Base-by-base conservation (phyloP, 169 alveolate species). In the Eimeria acervulina region DNA sequence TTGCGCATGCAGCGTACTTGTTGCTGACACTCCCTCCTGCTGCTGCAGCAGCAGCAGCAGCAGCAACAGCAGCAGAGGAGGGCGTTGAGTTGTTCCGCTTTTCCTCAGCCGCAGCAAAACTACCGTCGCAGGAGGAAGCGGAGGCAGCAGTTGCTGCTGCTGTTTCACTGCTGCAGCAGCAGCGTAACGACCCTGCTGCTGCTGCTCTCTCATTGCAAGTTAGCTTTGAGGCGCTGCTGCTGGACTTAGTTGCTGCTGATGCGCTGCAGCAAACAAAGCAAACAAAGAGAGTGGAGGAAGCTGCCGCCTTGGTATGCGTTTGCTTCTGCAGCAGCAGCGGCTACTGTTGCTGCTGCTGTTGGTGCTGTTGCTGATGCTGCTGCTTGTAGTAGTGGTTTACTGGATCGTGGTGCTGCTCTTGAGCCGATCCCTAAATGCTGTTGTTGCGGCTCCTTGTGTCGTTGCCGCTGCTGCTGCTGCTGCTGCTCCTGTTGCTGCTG, bases 61-160 rank as follows among this genome's bases (percentile, higher is more conserved):
- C 84, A 72, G 84, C 84, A 72, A 44, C 84, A 36, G 84, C 51
- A 28, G 52, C 51, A 33, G 52, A 72, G 38, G 0, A 72, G 38
- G 28, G 52, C 10, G 28, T 31, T 72, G 6, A 72, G 15, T 40
- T 40, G 10, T 72, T 72, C 51, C 84, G 84, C n/a, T 72, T 72
- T 19, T 72, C 84, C 47, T 40, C 38, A 44, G 7, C 84, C 7
- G 17, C 84, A 15, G 10, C 84, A 63, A 23, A 13, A 31, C 51
- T 23, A 21, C 84, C 84, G 26, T 72, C 84, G 42, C 84, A 72
- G 47, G 12, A 2, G 51, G 84, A 72, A 72, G 84, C 84, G 19
- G 84, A 72, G 19, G 51, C 84, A 36, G 84, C 84, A 72, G 84
- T 72, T 72, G 42, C 84, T 3, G 84, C 42, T 72, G 84, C 84